Evolutionary conservation across 2,329 filamentous ascomycete species (phyloP).

Genomic region (Huntiella savannae): DNA sequence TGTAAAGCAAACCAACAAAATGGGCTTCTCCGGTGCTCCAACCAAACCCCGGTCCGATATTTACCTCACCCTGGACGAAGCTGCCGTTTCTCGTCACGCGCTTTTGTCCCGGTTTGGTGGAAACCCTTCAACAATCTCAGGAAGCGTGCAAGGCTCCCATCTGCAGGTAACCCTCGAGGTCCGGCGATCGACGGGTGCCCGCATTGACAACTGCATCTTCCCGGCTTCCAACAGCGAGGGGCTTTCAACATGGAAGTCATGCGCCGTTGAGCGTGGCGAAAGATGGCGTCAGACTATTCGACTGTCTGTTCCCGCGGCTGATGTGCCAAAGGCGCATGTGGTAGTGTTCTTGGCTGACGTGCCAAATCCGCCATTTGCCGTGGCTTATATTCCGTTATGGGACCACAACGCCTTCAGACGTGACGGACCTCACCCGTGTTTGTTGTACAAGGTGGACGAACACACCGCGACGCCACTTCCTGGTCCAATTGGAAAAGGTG

Average conservation of each 20-base stretch:
- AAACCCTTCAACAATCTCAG: constrained; percentile 53
- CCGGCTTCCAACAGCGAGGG: constrained; percentile 63
- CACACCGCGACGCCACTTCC: constrained; percentile 51
- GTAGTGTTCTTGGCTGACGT: constrained; percentile 80
- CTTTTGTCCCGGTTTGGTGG: constrained; percentile 47
- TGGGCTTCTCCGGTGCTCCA: constrained; percentile 85
- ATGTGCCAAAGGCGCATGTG: constrained; percentile 68
- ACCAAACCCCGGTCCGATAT: constrained; percentile 83
- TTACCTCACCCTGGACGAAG: constrained; percentile 69
- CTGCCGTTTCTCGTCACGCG: constrained; percentile 59
- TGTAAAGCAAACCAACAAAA: constrained; percentile 63
- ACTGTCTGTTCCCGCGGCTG: constrained; percentile 55
- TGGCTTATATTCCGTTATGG: constrained; percentile 90
- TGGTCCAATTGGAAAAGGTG: constrained; percentile 52
- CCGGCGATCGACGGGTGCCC: constrained; percentile 55
- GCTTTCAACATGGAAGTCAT: constrained; percentile 74
- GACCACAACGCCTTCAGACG: constrained; percentile 74
- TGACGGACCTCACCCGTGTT: constrained; percentile 62
- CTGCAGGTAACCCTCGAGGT: constrained; percentile 83
- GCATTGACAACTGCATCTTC: constrained; percentile 75
- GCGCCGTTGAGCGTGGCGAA: constrained; percentile 58
- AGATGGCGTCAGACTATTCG: constrained; percentile 79
- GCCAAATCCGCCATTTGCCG: constrained; percentile 71
- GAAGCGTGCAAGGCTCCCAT: constrained; percentile 46
- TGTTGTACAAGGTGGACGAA: constrained; percentile 85